Base-by-base conservation (phyloP, 2,329 filamentous ascomycete species). In the Stachybotrys elegans region DNA sequence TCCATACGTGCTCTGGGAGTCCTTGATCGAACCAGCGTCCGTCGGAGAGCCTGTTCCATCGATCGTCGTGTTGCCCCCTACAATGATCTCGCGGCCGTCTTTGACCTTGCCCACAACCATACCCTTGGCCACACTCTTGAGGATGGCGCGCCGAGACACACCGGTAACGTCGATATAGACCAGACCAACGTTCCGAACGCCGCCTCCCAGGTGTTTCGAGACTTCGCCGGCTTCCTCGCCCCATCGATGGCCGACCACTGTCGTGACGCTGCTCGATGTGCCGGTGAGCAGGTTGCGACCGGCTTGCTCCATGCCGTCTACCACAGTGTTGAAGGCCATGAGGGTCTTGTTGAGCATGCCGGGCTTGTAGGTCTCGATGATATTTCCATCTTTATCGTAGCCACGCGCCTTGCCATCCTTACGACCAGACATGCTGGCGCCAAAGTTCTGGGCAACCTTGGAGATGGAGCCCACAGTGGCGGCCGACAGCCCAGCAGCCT, bases 101-200 rank as follows among this genome's bases (percentile, higher is more conserved):
- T 81, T 79, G 40, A 92, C 87, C 51, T 82, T 83, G 27, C 88
- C 88, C 5, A 94, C 83, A 0, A 94, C 84, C 93, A 98, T 97
- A 32, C 93, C 90, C 71, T 95, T 96, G 17, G 91, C 93, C 2
- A 97, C 93, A 34, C 86, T 88, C 73, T 96, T 98, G 60, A 98
- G 79, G 35, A 98, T 81, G 0, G 93, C 93, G 48, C 84, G 81
- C 34, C 93, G 78, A 44, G 88, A 95, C 2, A 98, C 93, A 27
- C 93, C 93, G 0, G 91, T 86, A 2, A 94, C 92, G 56, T 98
- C 93, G 48, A 98, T 95, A 61, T 98, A 98, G 23, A 98, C 93
- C 22, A 98, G 75, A 6, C 91, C 93, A 7, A 97, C 93, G 53
- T 97, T 98, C 75, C 93, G 95, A 57, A 96, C 83, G 20, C 91